Evolutionary conservation across 345 rosid genomes (phyloP), one percentile per base, ranked within the genome.

Genomic region (Angophora floribunda): DNA sequence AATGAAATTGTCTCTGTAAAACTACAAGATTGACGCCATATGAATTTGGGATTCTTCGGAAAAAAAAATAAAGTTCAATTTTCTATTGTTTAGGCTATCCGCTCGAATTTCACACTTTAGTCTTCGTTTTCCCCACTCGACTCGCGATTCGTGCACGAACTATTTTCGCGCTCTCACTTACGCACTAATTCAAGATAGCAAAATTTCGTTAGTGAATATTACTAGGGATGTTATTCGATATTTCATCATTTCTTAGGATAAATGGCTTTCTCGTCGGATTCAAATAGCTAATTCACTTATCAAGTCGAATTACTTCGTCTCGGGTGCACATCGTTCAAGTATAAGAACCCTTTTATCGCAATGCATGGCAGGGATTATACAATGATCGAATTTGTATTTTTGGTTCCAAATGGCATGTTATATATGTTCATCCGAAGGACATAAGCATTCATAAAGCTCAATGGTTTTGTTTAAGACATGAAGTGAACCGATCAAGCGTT

Each of bases 191-290:
- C 11, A 67, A 14, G 21, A 13, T 6, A 82, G 52, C 52, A 26
- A 84, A n/a, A 24, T 82, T 82, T 84, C 6, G 30, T 26, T 49
- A 51, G 53, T 22, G 44, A 84, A 36, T 36, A 70, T 36, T 4
- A n/a, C 12, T 49, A 67, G 78, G 44, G 41, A 67, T 16, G 44
- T 30, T 15, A 7, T 30, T 30, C 24, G 1, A 70, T 36, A 32
- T 36, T 36, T 17, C 47, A 0, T 17, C 17, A 70, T 70, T 4
- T 32, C 22, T 4, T 17, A 32, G 45, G 7, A 17, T 32, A 32
- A 70, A 3, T 8, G 80, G 11, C 12, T 70, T 70, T 4, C 80
- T 17, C 8, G 12, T 70, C 0, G 0, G 1, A 36, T 0, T 32
- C 7, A 0, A 32, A 70, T 32, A 70, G 13, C 79, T 67, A 16